Conservation (phyloP, 2,329 filamentous ascomycete genomes). For the Drechslerella dactyloides region DNA sequence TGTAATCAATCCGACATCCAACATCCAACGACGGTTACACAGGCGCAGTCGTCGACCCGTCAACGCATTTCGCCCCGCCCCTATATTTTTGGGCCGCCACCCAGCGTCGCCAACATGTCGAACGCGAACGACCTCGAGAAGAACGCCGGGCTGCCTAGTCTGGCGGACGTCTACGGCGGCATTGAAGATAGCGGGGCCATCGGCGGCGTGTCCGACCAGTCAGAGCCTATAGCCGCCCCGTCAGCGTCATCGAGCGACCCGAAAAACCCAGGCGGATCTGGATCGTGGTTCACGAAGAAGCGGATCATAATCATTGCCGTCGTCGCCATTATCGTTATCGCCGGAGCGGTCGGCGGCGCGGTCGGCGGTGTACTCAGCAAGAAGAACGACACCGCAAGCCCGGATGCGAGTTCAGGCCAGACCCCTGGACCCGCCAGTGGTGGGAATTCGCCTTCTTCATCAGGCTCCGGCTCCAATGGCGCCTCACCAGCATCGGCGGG, state of each 20-base stretch:
- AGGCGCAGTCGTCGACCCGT: neutral
- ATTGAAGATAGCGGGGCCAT: slow-evolving; percentile 30
- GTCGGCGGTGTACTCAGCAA: slow-evolving; percentile 31
- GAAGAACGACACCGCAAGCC: slow-evolving; percentile 13
- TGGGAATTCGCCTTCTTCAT: neutral
- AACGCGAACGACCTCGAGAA: slow-evolving; percentile 27
- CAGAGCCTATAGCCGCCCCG: slow-evolving; percentile 27
- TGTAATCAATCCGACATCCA: no score
- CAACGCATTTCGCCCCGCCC: slow-evolving; percentile 18
- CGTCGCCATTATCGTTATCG: slow-evolving; percentile 34
- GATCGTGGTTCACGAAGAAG: slow-evolving; percentile 48
- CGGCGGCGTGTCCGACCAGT: slow-evolving; percentile 15
- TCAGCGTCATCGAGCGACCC: slow-evolving; percentile 18
- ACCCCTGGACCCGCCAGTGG: neutral
- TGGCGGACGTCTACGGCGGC: slow-evolving; percentile 40
- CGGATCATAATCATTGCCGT: slow-evolving; percentile 47
- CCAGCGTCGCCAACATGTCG: slow-evolving; percentile 26
- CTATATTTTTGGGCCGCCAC: no score
- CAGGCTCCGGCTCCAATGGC: slow-evolving; percentile 4
- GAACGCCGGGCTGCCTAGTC: slow-evolving; percentile 25
- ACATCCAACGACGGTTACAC: slow-evolving; percentile 24
- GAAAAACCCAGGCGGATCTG: slow-evolving; percentile 7
- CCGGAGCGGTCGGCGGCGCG: slow-evolving; percentile 36
- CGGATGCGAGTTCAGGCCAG: neutral
- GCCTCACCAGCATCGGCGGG: neutral